A percentile compares a stretch with the other conserved stretches of the same genome.
These are phyloP conservation scores for Metarhizium guizhouense DNA, from an alignment of 2,329 filamentous ascomycete genomes.

Conservation along the genomic window DNA sequence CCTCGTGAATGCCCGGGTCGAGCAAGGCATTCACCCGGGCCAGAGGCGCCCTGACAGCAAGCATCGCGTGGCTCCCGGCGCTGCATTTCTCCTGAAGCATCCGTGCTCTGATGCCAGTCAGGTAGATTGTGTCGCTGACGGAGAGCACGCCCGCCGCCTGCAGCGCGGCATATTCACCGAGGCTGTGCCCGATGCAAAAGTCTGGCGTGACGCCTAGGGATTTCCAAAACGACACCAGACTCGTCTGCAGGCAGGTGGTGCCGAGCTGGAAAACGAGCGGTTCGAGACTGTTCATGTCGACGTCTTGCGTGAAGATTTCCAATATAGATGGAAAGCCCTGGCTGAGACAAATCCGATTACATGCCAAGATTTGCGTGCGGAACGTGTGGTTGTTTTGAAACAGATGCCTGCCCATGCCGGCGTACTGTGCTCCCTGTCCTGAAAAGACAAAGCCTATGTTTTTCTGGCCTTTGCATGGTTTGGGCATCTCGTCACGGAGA, in stretches of 20 bases:
- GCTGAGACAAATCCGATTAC: too few species aligned
- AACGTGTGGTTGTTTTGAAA: too few species aligned
- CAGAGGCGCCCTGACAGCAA: too few species aligned
- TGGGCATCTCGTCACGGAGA: constrained; percentile 11
- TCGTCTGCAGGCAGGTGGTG: constrained; percentile 46
- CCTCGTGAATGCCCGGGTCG: too few species aligned
- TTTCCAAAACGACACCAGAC: constrained; percentile 44
- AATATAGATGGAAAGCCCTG: too few species aligned
- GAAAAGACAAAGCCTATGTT: too few species aligned
- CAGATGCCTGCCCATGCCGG: too few species aligned
- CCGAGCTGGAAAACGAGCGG: constrained; percentile 39
- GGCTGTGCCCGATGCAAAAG: constrained; percentile 50
- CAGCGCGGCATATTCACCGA: constrained; percentile 33
- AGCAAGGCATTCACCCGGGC: too few species aligned
- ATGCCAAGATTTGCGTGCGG: too few species aligned
- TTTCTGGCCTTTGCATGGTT: too few species aligned
- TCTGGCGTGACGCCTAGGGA: constrained; percentile 43
- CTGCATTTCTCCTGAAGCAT: constrained; percentile 58
- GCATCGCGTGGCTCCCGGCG: too few species aligned
- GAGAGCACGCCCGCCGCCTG: constrained; percentile 63
- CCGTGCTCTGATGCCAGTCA: constrained; percentile 62
- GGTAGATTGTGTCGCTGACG: constrained; percentile 60
- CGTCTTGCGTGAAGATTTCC: constrained; percentile 26
- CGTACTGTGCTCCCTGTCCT: too few species aligned
- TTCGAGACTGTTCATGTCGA: constrained; percentile 9